Evolutionary conservation across 208 protist species (phyloP).

Genomic region (Porcisia hertigi): DNA sequence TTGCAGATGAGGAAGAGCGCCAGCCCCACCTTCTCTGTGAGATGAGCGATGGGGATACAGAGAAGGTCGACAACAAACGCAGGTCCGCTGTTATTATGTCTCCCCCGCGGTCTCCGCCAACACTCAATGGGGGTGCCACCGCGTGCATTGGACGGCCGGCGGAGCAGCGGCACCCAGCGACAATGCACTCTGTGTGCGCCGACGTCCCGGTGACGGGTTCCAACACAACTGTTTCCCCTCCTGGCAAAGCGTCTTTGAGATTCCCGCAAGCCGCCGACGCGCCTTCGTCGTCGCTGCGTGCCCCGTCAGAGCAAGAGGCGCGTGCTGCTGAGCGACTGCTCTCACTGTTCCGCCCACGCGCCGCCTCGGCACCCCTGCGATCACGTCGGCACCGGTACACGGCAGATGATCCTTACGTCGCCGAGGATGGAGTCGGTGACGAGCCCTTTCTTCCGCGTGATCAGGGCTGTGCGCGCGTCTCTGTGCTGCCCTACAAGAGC

Average conservation of each 20-base stretch:
- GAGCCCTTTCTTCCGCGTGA: background rate
- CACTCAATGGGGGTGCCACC: background rate
- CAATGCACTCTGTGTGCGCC: background rate
- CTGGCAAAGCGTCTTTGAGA: background rate
- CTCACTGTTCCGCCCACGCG: conserved; percentile 32
- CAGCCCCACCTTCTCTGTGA: conserved; percentile 12
- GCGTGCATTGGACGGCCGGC: background rate
- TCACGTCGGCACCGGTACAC: conserved; percentile 13
- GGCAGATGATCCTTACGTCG: background rate
- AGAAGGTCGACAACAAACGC: conserved; percentile 28
- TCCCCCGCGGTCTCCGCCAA: background rate
- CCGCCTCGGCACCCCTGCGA: conserved; percentile 36
- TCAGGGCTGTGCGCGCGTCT: background rate
- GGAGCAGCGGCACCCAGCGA: background rate
- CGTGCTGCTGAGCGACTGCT: conserved; percentile 27
- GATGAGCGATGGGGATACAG: conserved; percentile 1
- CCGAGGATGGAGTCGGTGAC: background rate
- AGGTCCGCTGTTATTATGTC: background rate
- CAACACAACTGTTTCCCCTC: background rate
- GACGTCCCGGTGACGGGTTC: background rate
- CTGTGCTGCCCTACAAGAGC: background rate
- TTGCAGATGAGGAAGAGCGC: background rate
- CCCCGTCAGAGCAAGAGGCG: conserved; percentile 17
- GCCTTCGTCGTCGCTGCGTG: background rate
- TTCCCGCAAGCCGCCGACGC: background rate